A percentile compares a stretch with the other conserved stretches of the same genome.
Evolutionary conservation across 78 protist species (phyloP).

Genomic region (Cavenderia fasciculata): DNA sequence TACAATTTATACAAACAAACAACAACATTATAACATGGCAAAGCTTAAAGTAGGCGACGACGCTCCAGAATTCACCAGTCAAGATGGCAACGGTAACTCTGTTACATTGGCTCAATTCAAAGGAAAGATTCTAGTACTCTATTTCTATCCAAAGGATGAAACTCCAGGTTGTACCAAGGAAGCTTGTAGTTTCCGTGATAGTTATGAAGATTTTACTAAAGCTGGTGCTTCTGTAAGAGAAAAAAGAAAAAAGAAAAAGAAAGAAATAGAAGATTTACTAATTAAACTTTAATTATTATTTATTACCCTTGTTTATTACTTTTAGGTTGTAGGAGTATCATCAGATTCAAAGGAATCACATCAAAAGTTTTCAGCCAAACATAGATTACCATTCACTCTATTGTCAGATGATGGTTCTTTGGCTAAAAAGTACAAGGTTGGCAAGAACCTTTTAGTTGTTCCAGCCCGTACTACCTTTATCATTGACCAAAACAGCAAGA

Average conservation of each 20-base stretch:
- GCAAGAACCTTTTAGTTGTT: slow-evolving; percentile 9
- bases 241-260: background rate
- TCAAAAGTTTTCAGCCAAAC: slow-evolving; percentile 39
- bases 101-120: slow-evolving; percentile 5
- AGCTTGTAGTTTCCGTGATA: slow-evolving; percentile 75
- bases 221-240: slow-evolving; percentile 35
- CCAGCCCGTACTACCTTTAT: slow-evolving; percentile 74
- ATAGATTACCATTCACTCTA: slow-evolving; percentile 66
- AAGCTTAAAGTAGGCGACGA: slow-evolving; percentile 60
- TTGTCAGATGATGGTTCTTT: slow-evolving; percentile 17
- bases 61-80: slow-evolving; percentile 45
- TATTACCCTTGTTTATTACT: background rate
- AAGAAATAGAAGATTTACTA: too few species aligned
- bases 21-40: slow-evolving; percentile 36
- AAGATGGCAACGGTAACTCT: slow-evolving; percentile 25
- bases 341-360: slow-evolving; percentile 47
- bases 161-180: slow-evolving; percentile 71
- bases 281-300: background rate
- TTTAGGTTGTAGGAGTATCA: slow-evolving; percentile 56
- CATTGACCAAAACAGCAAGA: slow-evolving; percentile 62
- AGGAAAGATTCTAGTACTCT: slow-evolving; percentile 34
- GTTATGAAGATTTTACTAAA: slow-evolving; percentile 42
- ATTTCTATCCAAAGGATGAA: slow-evolving; percentile 63
- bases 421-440: slow-evolving; percentile 39
- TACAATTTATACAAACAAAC: background rate